These are phyloP conservation scores for Olyra latifolia DNA, from an alignment of 176 grass and related monocot genomes.

Conservation along the genomic window DNA sequence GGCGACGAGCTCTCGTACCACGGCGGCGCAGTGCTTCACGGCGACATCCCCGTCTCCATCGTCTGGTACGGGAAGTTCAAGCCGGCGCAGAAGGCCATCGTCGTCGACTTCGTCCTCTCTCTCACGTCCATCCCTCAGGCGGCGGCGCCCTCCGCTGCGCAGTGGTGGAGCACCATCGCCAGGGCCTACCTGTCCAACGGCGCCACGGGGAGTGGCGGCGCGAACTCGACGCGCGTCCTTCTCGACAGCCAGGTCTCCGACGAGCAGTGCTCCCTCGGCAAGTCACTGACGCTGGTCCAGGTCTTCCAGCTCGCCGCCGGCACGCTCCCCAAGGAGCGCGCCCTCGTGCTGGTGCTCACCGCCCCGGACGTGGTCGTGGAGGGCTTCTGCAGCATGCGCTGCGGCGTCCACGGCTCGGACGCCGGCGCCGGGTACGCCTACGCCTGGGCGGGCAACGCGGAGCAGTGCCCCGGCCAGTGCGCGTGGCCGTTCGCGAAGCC, in stretches of 20 bases:
- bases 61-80: slow-evolving; percentile 53
- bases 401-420: slow-evolving; percentile 45
- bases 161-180: slow-evolving; percentile 54
- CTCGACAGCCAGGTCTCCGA: slow-evolving; percentile 29
- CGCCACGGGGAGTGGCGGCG: not conserved
- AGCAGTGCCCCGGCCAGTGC: slow-evolving; percentile 60
- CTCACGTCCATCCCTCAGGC: slow-evolving; percentile 2
- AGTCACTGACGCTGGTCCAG: slow-evolving; percentile 33
- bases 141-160: slow-evolving; percentile 23
- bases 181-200: slow-evolving; percentile 37
- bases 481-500: slow-evolving; percentile 70
- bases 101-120: slow-evolving; percentile 55
- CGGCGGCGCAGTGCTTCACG: slow-evolving; percentile 47
- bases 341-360: slow-evolving; percentile 46
- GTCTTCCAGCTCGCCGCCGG: slow-evolving; percentile 31
- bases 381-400: slow-evolving; percentile 51
- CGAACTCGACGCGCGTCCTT: slow-evolving; percentile 3
- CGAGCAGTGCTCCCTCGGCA: slow-evolving; percentile 35
- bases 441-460: slow-evolving; percentile 51
- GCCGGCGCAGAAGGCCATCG: slow-evolving; percentile 39
- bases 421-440: slow-evolving; percentile 9
- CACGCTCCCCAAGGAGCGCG: not conserved
- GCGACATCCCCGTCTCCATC: slow-evolving; percentile 38
- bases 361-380: slow-evolving; percentile 42
- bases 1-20: slow-evolving; percentile 37